Evolutionary conservation across 2,329 filamentous ascomycete genomes (phyloP).

Genomic region (Alternaria consortialis): DNA sequence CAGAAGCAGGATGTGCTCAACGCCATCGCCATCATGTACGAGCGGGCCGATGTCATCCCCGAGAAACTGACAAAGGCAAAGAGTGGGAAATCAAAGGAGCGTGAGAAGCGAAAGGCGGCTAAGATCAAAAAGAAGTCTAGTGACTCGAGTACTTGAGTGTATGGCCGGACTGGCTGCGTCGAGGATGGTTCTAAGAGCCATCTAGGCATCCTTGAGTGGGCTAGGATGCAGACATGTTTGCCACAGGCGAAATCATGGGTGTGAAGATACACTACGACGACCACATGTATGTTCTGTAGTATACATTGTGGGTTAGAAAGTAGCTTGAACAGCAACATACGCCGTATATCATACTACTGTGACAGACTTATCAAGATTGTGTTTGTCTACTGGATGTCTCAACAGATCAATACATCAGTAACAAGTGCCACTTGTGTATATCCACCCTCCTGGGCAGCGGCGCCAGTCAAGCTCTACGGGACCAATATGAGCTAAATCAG

Average conservation of each 20-base stretch:
- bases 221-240: not conserved
- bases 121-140: constrained; percentile 9
- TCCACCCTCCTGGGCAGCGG: too few relatives aligned
- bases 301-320: not conserved
- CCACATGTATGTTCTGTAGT: not conserved
- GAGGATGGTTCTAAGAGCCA: not conserved
- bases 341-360: rapidly evolving
- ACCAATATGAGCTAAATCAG: not conserved
- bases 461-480: too few relatives aligned
- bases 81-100: constrained; percentile 12
- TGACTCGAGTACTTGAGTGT: not conserved
- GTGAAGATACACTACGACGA: not conserved
- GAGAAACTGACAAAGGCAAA: constrained; percentile 17
- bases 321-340: not conserved
- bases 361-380: not conserved
- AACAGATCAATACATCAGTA: not conserved
- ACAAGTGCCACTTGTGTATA: not conserved
- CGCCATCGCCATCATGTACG: constrained; percentile 18
- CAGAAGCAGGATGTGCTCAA: constrained; percentile 13
- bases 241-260: too few relatives aligned
- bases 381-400: not conserved
- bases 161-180: not conserved
- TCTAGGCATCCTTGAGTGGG: not conserved
- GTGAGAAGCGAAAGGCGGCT: constrained; percentile 10
- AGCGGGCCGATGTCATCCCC: constrained; percentile 15